Evolutionary conservation across 2,329 filamentous ascomycete genomes (phyloP), one percentile per base, ranked within the genome.

Genomic region (Aulographum hederae): DNA sequence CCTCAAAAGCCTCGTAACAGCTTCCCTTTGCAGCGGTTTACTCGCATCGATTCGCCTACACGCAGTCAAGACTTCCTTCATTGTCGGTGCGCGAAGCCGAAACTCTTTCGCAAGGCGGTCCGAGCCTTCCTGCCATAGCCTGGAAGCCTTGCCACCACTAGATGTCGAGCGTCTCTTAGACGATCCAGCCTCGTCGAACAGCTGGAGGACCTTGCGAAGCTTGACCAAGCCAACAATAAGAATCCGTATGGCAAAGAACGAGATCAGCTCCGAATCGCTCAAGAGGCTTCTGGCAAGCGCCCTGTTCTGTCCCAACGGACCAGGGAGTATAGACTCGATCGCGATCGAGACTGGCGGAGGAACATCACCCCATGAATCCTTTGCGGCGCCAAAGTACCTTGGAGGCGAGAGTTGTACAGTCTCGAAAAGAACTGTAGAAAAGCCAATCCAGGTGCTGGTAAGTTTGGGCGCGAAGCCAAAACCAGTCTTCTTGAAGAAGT

Each of bases 361-460:
- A 11, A 74, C 58, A 13, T 60, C 53, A 16, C 73, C 69, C 39
- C 71, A 76, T 26, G 61, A 62, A 10, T 67, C 63, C 26, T 61
- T 61, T 41, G 73, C 69, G 8, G n/a, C 8, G 10, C 82, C 82
- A 46, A 86, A 81, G 37, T 67, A 68, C 17, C 58, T 48, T 2
- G 85, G 85, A 2, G 93, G 60, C 1, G 75, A 71, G 21, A 91
- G 59, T 35, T 76, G 68, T 28, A 94, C 72, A 1, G 75, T 71
- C 37, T 78, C 78, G 52, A 91, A 92, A 4, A 98, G 57, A 38
- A 95, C 81, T 0, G 84, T 73, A 0, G 84, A 82, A 48, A 91
- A 93, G 26, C 86, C 85, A 41, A 95, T 79, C 89, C 89, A 98
- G 0, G 84, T 89, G 28, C 84, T 75, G 3, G 84, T 89, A 4